These are phyloP conservation scores for Microcera coccophila DNA, from an alignment of 2,329 filamentous ascomycete genomes.

Conservation along the genomic window DNA sequence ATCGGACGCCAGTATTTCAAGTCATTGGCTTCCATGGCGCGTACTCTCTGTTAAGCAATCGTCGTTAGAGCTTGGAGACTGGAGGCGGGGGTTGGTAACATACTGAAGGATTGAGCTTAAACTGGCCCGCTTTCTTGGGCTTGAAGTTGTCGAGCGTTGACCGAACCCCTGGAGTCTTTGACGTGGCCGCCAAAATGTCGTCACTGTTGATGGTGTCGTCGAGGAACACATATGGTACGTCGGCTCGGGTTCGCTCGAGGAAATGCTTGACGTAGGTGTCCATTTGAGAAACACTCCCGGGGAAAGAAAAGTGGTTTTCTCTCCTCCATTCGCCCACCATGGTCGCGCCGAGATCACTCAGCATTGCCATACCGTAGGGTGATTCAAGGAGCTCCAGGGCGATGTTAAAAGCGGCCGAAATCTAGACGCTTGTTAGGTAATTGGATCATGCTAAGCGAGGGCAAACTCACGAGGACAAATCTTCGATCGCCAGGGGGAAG, in stretches of 20 bases:
- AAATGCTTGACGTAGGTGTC: constrained; percentile 2
- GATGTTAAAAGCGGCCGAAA: background rate
- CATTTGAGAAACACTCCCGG: background rate
- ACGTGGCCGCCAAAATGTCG: background rate
- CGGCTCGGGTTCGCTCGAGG: background rate
- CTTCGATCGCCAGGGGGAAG: too few species aligned
- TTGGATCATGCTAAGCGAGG: too few species aligned
- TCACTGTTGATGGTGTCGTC: background rate
- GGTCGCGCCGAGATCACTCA: background rate
- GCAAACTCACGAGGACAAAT: too few species aligned
- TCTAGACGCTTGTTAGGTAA: too few species aligned
- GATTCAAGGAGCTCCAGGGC: background rate
- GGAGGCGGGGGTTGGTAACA: background rate
- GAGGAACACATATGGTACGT: constrained; percentile 3
- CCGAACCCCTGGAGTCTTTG: background rate
- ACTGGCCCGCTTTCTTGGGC: background rate
- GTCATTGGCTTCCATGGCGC: constrained; percentile 1
- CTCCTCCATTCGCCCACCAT: background rate
- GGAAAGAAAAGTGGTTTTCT: background rate
- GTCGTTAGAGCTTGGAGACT: background rate
- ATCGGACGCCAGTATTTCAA: background rate
- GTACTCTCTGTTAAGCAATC: constrained; percentile 1
- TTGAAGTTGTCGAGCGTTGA: background rate
- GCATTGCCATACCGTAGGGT: background rate
- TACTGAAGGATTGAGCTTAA: constrained; percentile 1